Conservation (phyloP, 148 eudicot genomes). For the Vaccinium macrocarpon region DNA sequence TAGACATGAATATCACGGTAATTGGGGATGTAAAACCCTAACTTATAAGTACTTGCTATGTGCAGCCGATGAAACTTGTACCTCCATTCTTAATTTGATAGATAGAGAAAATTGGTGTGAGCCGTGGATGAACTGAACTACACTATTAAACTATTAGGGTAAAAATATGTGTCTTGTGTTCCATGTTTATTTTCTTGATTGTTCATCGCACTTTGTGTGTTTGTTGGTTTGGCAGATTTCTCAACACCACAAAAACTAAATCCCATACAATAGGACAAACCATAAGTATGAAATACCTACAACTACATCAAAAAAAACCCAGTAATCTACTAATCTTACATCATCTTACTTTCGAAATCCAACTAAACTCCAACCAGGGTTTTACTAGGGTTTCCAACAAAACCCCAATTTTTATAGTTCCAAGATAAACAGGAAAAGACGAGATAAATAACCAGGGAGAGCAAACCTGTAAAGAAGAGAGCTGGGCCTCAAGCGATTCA, state of each 20-base stretch:
- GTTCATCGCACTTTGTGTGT: not conserved
- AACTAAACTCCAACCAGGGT: not conserved
- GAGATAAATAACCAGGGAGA: not conserved
- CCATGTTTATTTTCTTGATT: not conserved
- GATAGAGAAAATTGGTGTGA: not conserved
- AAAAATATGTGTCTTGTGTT: not conserved
- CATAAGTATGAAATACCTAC: not conserved
- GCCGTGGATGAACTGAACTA: not conserved
- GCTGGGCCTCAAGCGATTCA: constrained; percentile 74
- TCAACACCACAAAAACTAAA: not conserved
- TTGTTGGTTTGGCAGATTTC: not conserved
- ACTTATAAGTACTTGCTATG: not conserved
- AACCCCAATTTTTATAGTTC: not conserved
- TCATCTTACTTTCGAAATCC: not conserved
- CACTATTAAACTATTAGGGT: not conserved
- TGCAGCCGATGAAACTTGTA: not conserved
- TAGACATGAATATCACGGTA: not conserved
- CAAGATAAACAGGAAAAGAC: not conserved
- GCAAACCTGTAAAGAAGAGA: constrained; percentile 70
- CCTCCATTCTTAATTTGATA: not conserved
- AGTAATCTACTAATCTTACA: not conserved
- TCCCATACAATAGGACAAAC: no score
- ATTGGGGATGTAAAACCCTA: not conserved
- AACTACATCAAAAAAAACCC: not conserved
- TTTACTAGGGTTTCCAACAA: not conserved